Percentiles rank a stretch among this genome's conserved stretches.
These are phyloP conservation scores for Solanum pennellii DNA, from an alignment of 257 asterid species.

Conservation along the genomic window DNA sequence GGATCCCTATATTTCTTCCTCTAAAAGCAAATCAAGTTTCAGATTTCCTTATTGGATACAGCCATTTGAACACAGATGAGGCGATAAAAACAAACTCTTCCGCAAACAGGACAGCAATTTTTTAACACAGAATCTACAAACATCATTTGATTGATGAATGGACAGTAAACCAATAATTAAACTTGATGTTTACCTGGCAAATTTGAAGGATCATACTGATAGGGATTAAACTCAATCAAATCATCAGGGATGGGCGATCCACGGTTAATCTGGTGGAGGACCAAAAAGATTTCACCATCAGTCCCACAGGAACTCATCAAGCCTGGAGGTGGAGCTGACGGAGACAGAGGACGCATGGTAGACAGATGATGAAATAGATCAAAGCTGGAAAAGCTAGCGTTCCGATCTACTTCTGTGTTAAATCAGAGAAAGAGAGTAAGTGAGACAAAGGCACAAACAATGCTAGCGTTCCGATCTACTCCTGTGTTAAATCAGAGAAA, in stretches of 20 bases:
- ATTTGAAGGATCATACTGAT: constrained; percentile 26
- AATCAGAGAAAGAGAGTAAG: not conserved
- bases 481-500: constrained; percentile 4
- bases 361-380: constrained; percentile 7
- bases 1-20: not conserved
- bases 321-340: constrained; percentile 9
- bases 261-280: constrained; percentile 10
- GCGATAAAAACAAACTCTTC: not conserved
- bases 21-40: not conserved
- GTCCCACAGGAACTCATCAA: constrained; percentile 16
- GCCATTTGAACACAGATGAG: not conserved
- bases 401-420: constrained; percentile 1
- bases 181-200: constrained; percentile 40
- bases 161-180: not conserved
- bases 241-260: constrained; percentile 40
- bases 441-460: not conserved
- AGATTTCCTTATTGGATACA: not conserved
- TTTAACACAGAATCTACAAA: not conserved
- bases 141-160: not conserved
- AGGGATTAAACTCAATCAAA: constrained; percentile 45
- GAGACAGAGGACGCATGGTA: constrained; percentile 38
- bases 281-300: constrained; percentile 28
- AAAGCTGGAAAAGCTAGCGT: not conserved
- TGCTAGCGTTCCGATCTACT: not conserved
- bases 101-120: not conserved